Evolutionary conservation across 2,329 filamentous ascomycete genomes (phyloP).

Genomic region (Waltergamsia citrina): DNA sequence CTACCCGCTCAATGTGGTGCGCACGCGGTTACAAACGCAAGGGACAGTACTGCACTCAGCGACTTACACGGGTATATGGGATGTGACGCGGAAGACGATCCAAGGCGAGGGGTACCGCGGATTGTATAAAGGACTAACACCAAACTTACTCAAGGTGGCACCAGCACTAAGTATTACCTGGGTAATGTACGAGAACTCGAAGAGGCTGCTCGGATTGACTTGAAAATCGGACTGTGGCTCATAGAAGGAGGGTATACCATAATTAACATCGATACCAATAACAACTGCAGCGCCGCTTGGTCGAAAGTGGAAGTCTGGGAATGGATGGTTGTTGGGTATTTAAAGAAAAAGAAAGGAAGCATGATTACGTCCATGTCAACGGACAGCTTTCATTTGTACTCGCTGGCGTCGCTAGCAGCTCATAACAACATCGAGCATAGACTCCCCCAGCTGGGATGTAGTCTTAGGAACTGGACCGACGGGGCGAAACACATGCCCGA

Average conservation of each 20-base stretch:
- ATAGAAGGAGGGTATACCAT: conserved; percentile 2
- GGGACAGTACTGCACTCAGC: conserved; percentile 85
- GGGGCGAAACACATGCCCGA: no score
- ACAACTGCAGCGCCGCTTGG: no score
- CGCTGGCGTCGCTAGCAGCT: no score
- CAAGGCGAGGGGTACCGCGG: conserved; percentile 75
- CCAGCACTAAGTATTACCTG: conserved; percentile 94
- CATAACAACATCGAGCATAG: no score
- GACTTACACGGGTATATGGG: conserved; percentile 84
- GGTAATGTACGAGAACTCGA: conserved; percentile 86
- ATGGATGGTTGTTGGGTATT: no score
- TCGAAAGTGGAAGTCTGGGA: no score
- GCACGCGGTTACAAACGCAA: conserved; percentile 87
- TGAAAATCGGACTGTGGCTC: conserved; percentile 7
- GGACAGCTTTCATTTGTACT: no score
- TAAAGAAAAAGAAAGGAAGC: no score
- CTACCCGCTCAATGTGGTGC: conserved; percentile 88
- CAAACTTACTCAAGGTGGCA: conserved; percentile 92
- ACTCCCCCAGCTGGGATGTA: no score
- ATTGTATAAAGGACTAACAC: conserved; percentile 89
- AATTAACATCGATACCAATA: no score
- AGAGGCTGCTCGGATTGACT: conserved; percentile 54
- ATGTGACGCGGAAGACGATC: conserved; percentile 78
- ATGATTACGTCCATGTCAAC: no score
- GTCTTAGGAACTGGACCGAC: no score